Evolutionary conservation across 441 rosid genomes (phyloP).

Genomic region (Gossypium schwendimanii): DNA sequence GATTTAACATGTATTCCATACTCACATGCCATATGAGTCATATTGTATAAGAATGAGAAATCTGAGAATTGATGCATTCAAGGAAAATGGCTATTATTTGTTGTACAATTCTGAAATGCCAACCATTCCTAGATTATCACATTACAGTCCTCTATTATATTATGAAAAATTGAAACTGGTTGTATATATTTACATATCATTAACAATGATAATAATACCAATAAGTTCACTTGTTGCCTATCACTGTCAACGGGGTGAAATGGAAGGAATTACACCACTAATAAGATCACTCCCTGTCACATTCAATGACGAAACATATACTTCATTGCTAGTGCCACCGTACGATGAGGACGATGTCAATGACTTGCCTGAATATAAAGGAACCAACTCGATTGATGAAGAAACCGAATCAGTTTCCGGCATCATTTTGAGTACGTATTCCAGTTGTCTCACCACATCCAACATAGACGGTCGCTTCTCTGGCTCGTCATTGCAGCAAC

Average conservation of each 20-base stretch:
- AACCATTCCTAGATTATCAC: too few relatives aligned
- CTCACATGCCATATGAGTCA: too few relatives aligned
- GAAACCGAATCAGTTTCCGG: slow-evolving; percentile 28
- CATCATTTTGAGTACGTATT: slow-evolving; percentile 41
- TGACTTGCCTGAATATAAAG: slow-evolving; percentile 25
- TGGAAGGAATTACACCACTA: slow-evolving; percentile 50
- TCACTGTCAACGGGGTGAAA: slow-evolving; percentile 39
- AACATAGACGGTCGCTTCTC: slow-evolving; percentile 64
- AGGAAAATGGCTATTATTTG: too few relatives aligned
- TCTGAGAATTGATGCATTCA: too few relatives aligned
- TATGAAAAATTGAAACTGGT: neutral
- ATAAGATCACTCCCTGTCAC: slow-evolving; percentile 65
- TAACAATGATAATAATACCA: too few relatives aligned
- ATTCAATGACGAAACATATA: slow-evolving; percentile 23
- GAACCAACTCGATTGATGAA: slow-evolving; percentile 19
- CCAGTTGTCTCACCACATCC: slow-evolving; percentile 72
- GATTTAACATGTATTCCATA: too few relatives aligned
- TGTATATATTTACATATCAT: neutral
- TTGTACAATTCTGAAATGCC: too few relatives aligned
- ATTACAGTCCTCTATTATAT: too few relatives aligned
- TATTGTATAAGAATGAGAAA: too few relatives aligned
- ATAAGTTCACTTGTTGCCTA: neutral
- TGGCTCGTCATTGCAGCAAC: slow-evolving; percentile 57
- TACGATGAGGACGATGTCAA: slow-evolving; percentile 36
- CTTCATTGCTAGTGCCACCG: slow-evolving; percentile 24